Percentiles rank a stretch among this genome's conserved stretches.
Conservation (phyloP, 164 flowering plant genomes). For the Cinnamomum micranthum region DNA sequence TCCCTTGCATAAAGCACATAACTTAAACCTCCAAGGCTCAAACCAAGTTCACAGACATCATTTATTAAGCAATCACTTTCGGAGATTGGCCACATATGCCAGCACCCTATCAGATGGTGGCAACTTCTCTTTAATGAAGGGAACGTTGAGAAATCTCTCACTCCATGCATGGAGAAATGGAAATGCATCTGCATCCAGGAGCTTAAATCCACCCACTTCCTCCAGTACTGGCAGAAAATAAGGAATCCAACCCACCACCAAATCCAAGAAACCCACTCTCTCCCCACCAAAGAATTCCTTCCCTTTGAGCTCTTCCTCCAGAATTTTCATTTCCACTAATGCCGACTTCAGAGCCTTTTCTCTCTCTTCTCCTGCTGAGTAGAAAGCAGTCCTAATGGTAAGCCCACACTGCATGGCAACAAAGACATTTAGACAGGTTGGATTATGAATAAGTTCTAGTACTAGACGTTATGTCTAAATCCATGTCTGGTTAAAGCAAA, state of each 20-base stretch:
- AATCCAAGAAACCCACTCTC: neutral
- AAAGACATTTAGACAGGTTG: no score
- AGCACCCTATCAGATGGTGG: neutral
- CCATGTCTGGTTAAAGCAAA: no score
- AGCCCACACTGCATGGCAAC: neutral
- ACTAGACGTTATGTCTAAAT: no score
- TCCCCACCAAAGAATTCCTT: conserved; percentile 8
- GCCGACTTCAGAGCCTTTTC: conserved; percentile 20
- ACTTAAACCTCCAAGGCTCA: no score
- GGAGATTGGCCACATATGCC: no score
- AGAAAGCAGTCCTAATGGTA: neutral
- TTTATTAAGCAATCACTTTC: no score
- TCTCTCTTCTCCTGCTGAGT: conserved; percentile 19
- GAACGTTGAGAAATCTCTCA: neutral
- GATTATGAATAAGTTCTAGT: no score
- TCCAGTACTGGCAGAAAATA: neutral
- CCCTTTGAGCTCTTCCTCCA: conserved; percentile 18
- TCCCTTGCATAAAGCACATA: no score
- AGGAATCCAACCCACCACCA: neutral
- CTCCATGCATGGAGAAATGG: neutral
- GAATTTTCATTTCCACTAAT: conserved; percentile 16
- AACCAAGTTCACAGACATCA: no score
- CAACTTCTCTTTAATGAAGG: neutral
- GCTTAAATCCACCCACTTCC: neutral
- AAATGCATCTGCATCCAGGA: neutral